Conservation (phyloP, 2,329 filamentous ascomycete species). For the Aspergillus sp. region DNA sequence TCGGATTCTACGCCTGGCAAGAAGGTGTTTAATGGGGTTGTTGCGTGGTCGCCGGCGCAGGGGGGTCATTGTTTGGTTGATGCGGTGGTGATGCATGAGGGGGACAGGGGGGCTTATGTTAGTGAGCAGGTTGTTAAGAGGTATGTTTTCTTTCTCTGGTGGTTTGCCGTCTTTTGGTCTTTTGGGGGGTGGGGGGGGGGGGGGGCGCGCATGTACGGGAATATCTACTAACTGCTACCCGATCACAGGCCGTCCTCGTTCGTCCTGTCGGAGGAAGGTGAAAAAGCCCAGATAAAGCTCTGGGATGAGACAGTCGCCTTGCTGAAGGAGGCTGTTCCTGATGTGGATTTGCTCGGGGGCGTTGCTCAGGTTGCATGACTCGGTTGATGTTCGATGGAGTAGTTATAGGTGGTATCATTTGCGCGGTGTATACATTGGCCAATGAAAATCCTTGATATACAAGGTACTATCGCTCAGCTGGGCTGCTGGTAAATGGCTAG, state of each 20-base stretch:
- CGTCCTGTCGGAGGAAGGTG: neutral
- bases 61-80: neutral
- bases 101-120: neutral
- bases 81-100: neutral
- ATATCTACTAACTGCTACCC: neutral
- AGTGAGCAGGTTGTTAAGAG: neutral
- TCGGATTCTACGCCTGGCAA: neutral
- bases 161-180: neutral
- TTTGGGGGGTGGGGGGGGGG: too few species aligned
- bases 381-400: neutral
- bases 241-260: neutral
- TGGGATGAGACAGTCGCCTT: neutral
- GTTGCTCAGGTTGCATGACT: neutral
- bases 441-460: too few species aligned
- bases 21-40: neutral
- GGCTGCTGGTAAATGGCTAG: too few species aligned
- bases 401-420: neutral
- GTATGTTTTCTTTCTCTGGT: neutral
- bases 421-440: too few species aligned
- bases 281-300: neutral
- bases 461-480: too few species aligned
- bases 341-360: neutral
- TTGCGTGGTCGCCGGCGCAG: neutral
- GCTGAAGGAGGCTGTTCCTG: neutral
- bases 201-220: too few species aligned